Percentiles rank a stretch among this genome's conserved stretches.
Conservation (phyloP, 2,329 filamentous ascomycete genomes). For the Nemania sp. region DNA sequence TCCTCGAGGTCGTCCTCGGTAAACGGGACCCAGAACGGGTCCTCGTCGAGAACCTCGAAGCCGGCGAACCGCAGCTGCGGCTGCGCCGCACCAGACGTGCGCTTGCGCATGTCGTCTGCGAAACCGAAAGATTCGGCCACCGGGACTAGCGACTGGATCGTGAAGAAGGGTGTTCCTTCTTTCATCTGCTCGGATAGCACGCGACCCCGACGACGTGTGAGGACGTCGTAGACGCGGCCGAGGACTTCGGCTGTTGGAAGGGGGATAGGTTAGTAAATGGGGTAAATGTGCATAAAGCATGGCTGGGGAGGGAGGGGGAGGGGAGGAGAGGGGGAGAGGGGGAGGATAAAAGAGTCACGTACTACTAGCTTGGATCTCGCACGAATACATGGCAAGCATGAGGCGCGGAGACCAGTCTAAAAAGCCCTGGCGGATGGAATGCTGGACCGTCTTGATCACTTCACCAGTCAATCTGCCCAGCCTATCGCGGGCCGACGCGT, state of each 20-base stretch:
- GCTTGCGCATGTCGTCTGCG: slow-evolving; percentile 92
- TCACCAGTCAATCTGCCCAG: slow-evolving; percentile 86
- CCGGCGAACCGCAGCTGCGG: slow-evolving; percentile 93
- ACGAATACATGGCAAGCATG: slow-evolving; percentile 95
- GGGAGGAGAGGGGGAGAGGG: not conserved
- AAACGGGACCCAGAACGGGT: slow-evolving; percentile 96
- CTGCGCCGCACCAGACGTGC: slow-evolving; percentile 85
- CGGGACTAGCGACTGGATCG: slow-evolving; percentile 82
- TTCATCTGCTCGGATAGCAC: slow-evolving; percentile 92
- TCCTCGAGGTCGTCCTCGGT: slow-evolving; percentile 97
- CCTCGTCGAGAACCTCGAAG: slow-evolving; percentile 90
- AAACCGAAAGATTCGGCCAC: slow-evolving; percentile 97
- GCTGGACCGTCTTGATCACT: slow-evolving; percentile 85
- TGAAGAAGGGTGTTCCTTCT: slow-evolving; percentile 95
- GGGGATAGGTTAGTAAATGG: slow-evolving; percentile 12
- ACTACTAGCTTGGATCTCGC: slow-evolving; percentile 95
- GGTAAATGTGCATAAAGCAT: not conserved
- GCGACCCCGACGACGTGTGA: slow-evolving; percentile 87
- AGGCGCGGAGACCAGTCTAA: slow-evolving; percentile 96
- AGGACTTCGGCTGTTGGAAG: slow-evolving; percentile 74
- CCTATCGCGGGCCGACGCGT: slow-evolving; percentile 62
- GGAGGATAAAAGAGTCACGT: slow-evolving; percentile 39
- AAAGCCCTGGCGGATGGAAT: slow-evolving; percentile 82
- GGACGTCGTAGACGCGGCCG: slow-evolving; percentile 93
- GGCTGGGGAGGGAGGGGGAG: not conserved